phyloP scores from a whole-genome alignment of 2,329 filamentous ascomycete species.

The Thielaviopsis euricoi region DNA sequence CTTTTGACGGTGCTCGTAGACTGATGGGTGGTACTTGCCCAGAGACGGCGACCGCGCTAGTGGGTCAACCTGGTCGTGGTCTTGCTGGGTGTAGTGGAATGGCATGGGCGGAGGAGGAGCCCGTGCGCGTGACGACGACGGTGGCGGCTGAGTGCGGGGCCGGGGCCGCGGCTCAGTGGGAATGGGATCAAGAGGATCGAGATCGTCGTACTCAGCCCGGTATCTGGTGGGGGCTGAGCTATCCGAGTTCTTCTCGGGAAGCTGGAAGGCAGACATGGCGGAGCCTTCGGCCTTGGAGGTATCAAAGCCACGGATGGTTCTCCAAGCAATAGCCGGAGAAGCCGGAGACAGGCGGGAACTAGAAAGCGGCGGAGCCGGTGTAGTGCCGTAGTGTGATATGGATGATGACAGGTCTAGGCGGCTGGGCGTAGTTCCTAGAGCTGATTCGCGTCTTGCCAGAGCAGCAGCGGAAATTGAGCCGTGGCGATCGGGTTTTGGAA shows the following conservation, averaged over 20 bases:
- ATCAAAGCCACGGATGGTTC: slow-evolving; percentile 8
- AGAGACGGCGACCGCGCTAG: slow-evolving; percentile 24
- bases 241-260: background rate
- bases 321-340: slow-evolving; percentile 4
- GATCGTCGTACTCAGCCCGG: slow-evolving; percentile 1
- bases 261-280: background rate
- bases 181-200: slow-evolving; percentile 12
- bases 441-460: background rate
- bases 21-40: slow-evolving; percentile 48
- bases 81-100: background rate
- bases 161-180: slow-evolving; percentile 23
- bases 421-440: background rate
- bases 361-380: background rate
- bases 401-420: slow-evolving; percentile 2
- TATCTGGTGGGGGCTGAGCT: background rate
- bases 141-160: slow-evolving; percentile 35
- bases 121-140: slow-evolving; percentile 21
- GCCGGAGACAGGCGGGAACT: background rate
- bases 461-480: background rate
- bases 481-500: background rate
- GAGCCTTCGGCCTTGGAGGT: slow-evolving; percentile 1
- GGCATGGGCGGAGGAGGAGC: background rate
- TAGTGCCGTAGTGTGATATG: background rate
- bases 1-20: slow-evolving; percentile 30
- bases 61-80: background rate